Evolutionary conservation across 164 flowering plant species (phyloP).

Genomic region (Magnolia changhungtana): DNA sequence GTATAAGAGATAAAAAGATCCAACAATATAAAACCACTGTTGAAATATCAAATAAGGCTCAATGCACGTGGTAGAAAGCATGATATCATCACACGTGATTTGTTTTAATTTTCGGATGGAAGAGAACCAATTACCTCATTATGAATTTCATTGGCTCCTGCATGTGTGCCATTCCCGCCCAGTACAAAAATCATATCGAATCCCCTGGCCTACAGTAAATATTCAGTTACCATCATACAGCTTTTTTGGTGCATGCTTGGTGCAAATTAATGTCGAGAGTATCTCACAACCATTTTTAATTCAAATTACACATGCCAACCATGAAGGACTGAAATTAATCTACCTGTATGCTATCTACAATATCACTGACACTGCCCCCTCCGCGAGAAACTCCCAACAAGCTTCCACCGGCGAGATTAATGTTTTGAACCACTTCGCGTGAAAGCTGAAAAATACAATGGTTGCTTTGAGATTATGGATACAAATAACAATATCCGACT

Average conservation of each 20-base stretch:
- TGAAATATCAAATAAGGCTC: no score
- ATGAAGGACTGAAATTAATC: neutral
- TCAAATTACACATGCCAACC: neutral
- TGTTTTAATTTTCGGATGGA: neutral
- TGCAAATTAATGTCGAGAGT: neutral
- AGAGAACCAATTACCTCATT: slow-evolving; percentile 30
- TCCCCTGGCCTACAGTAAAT: slow-evolving; percentile 29
- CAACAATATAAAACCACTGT: neutral
- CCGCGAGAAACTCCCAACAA: slow-evolving; percentile 95
- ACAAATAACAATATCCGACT: neutral
- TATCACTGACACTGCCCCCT: slow-evolving; percentile 59
- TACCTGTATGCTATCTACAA: slow-evolving; percentile 89
- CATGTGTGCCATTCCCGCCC: slow-evolving; percentile 51
- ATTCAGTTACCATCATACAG: neutral
- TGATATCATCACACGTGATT: no score
- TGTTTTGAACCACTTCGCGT: slow-evolving; percentile 78
- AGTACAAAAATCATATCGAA: slow-evolving; percentile 43
- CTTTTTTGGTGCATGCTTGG: neutral
- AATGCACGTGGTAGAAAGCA: no score
- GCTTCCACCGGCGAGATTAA: slow-evolving; percentile 94
- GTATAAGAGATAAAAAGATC: neutral
- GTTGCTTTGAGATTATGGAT: neutral
- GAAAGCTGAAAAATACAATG: slow-evolving; percentile 46
- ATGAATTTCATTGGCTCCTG: slow-evolving; percentile 46
- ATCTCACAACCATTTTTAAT: no score